Evolutionary conservation across 352 stramenopile genomes (phyloP), one percentile per base, ranked within the genome.

Genomic region (Peronospora farinosa): DNA sequence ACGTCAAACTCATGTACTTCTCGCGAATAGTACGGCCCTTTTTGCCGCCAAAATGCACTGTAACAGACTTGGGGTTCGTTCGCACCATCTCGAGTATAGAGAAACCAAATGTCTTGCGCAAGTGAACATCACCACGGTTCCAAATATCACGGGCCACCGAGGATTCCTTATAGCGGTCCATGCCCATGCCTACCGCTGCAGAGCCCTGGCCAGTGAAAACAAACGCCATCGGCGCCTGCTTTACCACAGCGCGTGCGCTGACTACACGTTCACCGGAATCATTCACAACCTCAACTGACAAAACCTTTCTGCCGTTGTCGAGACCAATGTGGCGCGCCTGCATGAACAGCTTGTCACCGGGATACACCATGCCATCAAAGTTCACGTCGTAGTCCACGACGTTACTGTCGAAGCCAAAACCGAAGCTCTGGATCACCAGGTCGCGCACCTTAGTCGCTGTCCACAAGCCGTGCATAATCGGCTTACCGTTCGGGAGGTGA

Each of bases 401-500:
- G 48, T 86, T 84, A 42, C 69, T 77, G 59, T 91, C 82, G 10
- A 86, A 40, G 1, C 63, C 61, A 7, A 47, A 37, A 10, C 69
- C 71, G 33, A 91, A 82, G 21, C 66, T 58, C 35, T 74, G 53
- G 9, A 81, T 69, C 10, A 86, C 58, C 40, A 91, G 47, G n/a
- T 74, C 64, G 13, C 81, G 83, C 9, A 88, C 79, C 54, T 92
- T 93, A n/a, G 72, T 86, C 2, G 79, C 81, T 17, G 76, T 90
- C 85, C 85, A 95, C 74, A 95, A 68, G 21, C 85, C 85, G 49
- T 95, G 83, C 77, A 93, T 92, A 59, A 95, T 92, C 7, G 85
- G 77, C 54, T 78, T 74, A 15, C 74, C 75, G 11, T 74, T 59
- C 12, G 85, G 83, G 40, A 95, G 67, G 35, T 80, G 70, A 6